A percentile compares a stretch with the other conserved stretches of the same genome.
Conservation (phyloP, 176 grass and related monocot genomes). For the Triticum turgidum region DNA sequence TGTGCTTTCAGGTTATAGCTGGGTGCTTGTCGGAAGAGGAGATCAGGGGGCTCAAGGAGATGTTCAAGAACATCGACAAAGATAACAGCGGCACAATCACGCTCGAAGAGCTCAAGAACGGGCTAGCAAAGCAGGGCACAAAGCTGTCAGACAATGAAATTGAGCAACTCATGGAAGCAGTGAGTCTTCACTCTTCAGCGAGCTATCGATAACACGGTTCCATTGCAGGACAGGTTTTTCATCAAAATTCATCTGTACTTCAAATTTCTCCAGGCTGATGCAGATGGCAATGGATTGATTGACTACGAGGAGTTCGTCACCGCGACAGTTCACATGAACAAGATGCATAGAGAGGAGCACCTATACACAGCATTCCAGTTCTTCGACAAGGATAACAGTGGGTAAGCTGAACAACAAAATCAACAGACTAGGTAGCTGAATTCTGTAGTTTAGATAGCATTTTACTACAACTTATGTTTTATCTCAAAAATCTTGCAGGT, state of each 20-base stretch:
- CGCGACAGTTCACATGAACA: slow-evolving; percentile 81
- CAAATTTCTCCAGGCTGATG: slow-evolving; percentile 55
- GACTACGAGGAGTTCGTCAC: slow-evolving; percentile 81
- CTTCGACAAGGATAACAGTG: slow-evolving; percentile 79
- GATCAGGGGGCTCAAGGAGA: slow-evolving; percentile 82
- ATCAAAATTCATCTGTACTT: background rate
- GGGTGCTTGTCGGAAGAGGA: slow-evolving; percentile 93
- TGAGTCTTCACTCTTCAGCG: slow-evolving; percentile 32
- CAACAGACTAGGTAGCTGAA: background rate
- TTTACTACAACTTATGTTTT: background rate
- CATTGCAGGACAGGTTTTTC: background rate
- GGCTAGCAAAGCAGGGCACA: slow-evolving; percentile 69
- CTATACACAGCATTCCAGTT: slow-evolving; percentile 76
- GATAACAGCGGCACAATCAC: slow-evolving; percentile 82
- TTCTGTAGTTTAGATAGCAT: background rate
- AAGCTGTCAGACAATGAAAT: slow-evolving; percentile 77
- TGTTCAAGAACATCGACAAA: slow-evolving; percentile 92
- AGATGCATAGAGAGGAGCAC: slow-evolving; percentile 75
- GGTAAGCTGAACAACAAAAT: slow-evolving; percentile 34
- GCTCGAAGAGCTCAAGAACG: slow-evolving; percentile 72
- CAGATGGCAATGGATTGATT: slow-evolving; percentile 73
- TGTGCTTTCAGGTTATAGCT: slow-evolving; percentile 61
- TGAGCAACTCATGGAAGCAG: slow-evolving; percentile 78
- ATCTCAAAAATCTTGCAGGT: slow-evolving; percentile 30
- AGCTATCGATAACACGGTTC: background rate